Evolutionary conservation across 2,329 filamentous ascomycete species (phyloP).

Genomic region (Teratosphaeria nubilosa): DNA sequence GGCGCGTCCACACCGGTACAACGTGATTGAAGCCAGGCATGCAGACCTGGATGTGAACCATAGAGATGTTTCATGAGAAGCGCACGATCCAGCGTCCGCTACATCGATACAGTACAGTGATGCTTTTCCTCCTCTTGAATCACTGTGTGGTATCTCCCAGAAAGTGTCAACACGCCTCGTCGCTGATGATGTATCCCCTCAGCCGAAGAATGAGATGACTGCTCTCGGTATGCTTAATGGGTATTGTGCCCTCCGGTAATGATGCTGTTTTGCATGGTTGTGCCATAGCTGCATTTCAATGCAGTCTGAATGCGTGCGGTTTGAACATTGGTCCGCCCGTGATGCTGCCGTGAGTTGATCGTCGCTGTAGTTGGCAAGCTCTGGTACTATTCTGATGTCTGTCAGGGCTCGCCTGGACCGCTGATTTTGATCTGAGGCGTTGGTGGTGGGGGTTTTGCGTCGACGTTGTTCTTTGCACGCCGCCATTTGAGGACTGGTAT

Average conservation of each 20-base stretch:
- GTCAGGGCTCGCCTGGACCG: conserved; percentile 27
- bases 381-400: neutral
- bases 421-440: conserved; percentile 30
- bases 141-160: neutral
- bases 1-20: conserved; percentile 30
- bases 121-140: neutral
- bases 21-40: neutral
- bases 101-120: neutral
- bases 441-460: conserved; percentile 23
- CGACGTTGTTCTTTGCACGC: conserved; percentile 23
- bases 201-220: neutral
- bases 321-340: too few relatives aligned
- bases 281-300: neutral
- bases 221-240: neutral
- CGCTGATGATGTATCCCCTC: neutral
- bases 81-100: neutral
- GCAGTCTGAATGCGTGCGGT: neutral
- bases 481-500: conserved; percentile 29
- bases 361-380: neutral
- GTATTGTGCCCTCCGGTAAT: neutral
- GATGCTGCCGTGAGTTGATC: neutral
- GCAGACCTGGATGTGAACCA: neutral
- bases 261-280: neutral
- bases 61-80: neutral
- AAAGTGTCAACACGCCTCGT: neutral